Conservation (phyloP, 2,329 filamentous ascomycete genomes). For the Stagonosporopsis chrysanthemi region DNA sequence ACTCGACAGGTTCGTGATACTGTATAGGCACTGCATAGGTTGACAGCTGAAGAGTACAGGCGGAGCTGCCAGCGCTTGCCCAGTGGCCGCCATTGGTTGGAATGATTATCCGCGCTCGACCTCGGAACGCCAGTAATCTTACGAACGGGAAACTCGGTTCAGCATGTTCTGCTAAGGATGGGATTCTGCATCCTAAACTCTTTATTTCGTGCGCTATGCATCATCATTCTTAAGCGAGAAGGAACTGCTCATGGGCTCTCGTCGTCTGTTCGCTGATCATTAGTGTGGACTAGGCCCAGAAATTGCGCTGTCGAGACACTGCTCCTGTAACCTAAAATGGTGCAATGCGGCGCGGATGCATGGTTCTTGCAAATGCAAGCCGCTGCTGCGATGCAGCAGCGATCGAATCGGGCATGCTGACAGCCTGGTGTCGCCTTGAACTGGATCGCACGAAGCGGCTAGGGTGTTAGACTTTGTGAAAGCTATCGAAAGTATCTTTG, state of each 20-base stretch:
- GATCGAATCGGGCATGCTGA: slow-evolving; percentile 5
- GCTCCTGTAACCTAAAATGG: slow-evolving; percentile 27
- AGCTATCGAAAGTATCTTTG: slow-evolving; percentile 1
- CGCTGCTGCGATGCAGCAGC: slow-evolving; percentile 11
- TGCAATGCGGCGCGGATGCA: slow-evolving; percentile 17
- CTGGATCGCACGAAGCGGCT: background rate
- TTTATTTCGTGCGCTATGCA: background rate
- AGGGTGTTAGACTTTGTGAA: slow-evolving; percentile 1
- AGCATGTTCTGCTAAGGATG: background rate
- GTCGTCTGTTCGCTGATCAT: background rate
- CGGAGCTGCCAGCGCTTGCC: background rate
- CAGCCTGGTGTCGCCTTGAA: background rate
- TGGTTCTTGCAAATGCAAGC: slow-evolving; percentile 22
- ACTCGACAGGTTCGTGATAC: too few species aligned
- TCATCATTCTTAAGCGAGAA: background rate
- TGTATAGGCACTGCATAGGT: background rate
- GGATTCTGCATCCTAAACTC: background rate
- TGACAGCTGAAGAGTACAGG: background rate
- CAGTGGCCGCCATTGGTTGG: slow-evolving; percentile 9
- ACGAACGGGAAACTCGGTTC: background rate
- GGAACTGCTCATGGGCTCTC: background rate
- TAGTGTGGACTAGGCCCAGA: slow-evolving; percentile 1
- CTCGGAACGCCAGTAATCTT: background rate
- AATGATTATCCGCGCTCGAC: background rate
- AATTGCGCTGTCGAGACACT: slow-evolving; percentile 1